phyloP scores from a whole-genome alignment of 2,329 filamentous ascomycete species.

The Aspergillus transmontanensis region DNA sequence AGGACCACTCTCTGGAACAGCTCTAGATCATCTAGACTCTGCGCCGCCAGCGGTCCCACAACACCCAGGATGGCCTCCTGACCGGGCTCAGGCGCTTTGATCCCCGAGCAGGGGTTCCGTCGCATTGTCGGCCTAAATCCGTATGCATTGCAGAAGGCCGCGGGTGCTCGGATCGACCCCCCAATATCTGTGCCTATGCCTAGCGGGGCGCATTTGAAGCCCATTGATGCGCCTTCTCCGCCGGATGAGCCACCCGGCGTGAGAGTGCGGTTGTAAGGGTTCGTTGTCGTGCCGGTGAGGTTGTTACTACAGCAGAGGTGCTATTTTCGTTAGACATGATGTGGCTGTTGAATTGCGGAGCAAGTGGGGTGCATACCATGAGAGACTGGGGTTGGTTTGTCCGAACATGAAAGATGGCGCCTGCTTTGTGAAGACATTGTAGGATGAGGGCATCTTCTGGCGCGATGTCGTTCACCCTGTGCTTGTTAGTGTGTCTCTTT shows the following conservation, averaged over 20 bases:
- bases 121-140: constrained; percentile 45
- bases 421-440: constrained; percentile 37
- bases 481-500: neutral
- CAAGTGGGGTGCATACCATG: constrained; percentile 30
- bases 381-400: constrained; percentile 47
- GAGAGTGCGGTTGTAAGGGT: constrained; percentile 44
- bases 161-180: constrained; percentile 49
- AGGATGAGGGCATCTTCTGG: constrained; percentile 38
- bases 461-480: constrained; percentile 39
- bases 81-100: constrained; percentile 31
- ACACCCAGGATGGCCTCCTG: constrained; percentile 44
- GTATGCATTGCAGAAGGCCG: constrained; percentile 49
- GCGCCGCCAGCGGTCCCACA: constrained; percentile 31
- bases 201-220: constrained; percentile 44
- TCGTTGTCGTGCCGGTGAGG: constrained; percentile 43
- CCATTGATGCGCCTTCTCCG: constrained; percentile 47
- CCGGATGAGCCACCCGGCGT: constrained; percentile 48
- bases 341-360: neutral
- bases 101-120: constrained; percentile 34
- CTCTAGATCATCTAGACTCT: constrained; percentile 36
- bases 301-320: constrained; percentile 44
- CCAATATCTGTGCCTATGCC: constrained; percentile 53
- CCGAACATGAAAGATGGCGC: constrained; percentile 47
- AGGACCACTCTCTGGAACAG: constrained; percentile 43
- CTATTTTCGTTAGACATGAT: constrained; percentile 21